phyloP scores from a whole-genome alignment of 176 grass and related monocot genomes.

The Oryza glumipatula region DNA sequence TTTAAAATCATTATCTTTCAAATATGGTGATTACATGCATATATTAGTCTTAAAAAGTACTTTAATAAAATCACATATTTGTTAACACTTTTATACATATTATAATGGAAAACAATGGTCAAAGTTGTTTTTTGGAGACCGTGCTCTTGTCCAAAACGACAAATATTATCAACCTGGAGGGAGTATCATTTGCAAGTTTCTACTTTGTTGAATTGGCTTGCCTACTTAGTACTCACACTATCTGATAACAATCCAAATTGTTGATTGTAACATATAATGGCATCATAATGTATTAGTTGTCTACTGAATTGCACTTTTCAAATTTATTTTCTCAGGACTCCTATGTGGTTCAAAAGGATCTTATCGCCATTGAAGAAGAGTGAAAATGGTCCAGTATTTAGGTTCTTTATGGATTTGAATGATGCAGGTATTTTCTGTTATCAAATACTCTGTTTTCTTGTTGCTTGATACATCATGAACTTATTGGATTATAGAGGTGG shows the following conservation, averaged over 20 bases:
- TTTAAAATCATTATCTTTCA: too few species aligned
- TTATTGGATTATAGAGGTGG: not conserved
- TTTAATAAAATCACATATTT: too few species aligned
- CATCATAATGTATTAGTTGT: conserved; percentile 13
- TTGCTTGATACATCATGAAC: conserved; percentile 12
- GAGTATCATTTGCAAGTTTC: not conserved
- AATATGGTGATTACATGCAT: too few species aligned
- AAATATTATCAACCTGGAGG: too few species aligned
- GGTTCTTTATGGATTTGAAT: conserved; percentile 96
- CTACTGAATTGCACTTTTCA: not conserved
- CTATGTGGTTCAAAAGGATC: conserved; percentile 79
- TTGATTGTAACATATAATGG: not conserved
- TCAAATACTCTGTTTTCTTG: not conserved
- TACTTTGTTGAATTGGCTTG: not conserved
- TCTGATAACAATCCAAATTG: not conserved
- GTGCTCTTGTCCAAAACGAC: too few species aligned
- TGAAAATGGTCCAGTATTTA: conserved; percentile 81
- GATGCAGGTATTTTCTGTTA: conserved; percentile 79
- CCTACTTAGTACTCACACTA: not conserved
- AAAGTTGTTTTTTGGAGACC: too few species aligned
- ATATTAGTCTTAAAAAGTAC: too few species aligned
- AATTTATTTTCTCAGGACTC: conserved; percentile 54
- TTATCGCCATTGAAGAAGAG: conserved; percentile 67
- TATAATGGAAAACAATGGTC: too few species aligned
- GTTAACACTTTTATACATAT: too few species aligned